Percentiles rank a stretch among this genome's conserved stretches.
Evolutionary conservation across 2,329 filamentous ascomycete species (phyloP).

Genomic region (Microascus cirrosus): DNA sequence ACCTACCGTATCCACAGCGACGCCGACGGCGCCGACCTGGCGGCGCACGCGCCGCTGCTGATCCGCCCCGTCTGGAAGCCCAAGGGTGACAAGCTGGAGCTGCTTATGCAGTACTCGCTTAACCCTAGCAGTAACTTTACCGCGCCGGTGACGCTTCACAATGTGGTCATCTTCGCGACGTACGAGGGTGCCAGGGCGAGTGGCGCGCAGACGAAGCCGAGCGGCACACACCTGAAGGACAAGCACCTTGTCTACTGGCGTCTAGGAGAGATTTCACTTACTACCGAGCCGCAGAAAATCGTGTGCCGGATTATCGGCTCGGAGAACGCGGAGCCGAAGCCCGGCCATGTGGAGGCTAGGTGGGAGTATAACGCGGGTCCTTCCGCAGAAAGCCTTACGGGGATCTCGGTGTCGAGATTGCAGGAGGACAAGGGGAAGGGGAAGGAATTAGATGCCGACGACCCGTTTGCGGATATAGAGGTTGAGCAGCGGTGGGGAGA

Average conservation of each 20-base stretch:
- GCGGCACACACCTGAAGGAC: conserved; percentile 69
- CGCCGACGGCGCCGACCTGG: conserved; percentile 28
- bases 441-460: conserved; percentile 32
- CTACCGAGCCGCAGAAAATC: conserved; percentile 59
- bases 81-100: conserved; percentile 73
- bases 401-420: conserved; percentile 52
- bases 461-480: conserved; percentile 52
- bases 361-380: conserved; percentile 51
- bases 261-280: conserved; percentile 61
- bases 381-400: conserved; percentile 25
- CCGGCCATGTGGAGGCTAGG: conserved; percentile 69
- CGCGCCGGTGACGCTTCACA: conserved; percentile 42
- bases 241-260: conserved; percentile 73
- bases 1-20: conserved; percentile 81
- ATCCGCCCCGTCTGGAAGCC: conserved; percentile 73
- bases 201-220: conserved; percentile 65
- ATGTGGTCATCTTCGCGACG: conserved; percentile 61
- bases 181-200: conserved; percentile 57
- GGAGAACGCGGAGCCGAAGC: conserved; percentile 56
- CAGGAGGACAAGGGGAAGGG: conserved; percentile 39
- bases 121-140: conserved; percentile 54
- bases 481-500: conserved; percentile 47
- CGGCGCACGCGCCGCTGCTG: conserved; percentile 57
- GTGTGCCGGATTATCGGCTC: conserved; percentile 71
- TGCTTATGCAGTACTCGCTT: conserved; percentile 73